A percentile compares a stretch with the other conserved stretches of the same genome.
Evolutionary conservation across 148 eudicot species (phyloP).

Genomic region (Chenopodium suecicum): DNA sequence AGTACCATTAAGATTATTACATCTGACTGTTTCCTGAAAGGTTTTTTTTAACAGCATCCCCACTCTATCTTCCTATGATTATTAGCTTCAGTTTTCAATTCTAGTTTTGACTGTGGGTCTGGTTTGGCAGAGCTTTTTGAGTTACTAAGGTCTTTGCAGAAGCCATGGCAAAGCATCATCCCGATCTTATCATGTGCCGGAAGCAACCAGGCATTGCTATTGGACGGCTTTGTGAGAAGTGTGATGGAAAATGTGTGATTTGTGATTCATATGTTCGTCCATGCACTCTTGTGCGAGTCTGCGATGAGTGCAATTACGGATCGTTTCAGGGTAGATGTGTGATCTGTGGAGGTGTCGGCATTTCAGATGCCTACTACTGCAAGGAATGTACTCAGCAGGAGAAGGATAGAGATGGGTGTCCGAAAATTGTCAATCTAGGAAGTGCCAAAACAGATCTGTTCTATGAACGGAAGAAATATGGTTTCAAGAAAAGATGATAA

Average conservation of each 20-base stretch:
- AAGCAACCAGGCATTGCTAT: constrained; percentile 86
- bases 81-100: neutral
- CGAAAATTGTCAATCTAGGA: constrained; percentile 78
- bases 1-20: neutral
- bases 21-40: neutral
- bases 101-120: neutral
- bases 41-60: neutral
- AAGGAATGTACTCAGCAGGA: constrained; percentile 88
- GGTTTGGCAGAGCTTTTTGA: constrained; percentile 13
- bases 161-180: constrained; percentile 87
- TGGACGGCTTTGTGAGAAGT: constrained; percentile 77
- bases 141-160: constrained; percentile 14
- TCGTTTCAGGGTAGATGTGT: constrained; percentile 83
- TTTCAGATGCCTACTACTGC: constrained; percentile 83
- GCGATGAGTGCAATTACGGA: constrained; percentile 85
- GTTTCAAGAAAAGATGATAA: constrained; percentile 63
- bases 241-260: constrained; percentile 76
- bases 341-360: constrained; percentile 82
- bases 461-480: constrained; percentile 73
- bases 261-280: constrained; percentile 88
- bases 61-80: neutral
- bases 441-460: constrained; percentile 83
- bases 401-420: constrained; percentile 86
- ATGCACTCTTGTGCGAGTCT: constrained; percentile 73
- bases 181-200: constrained; percentile 85